These are phyloP conservation scores for Cladosporium sp. DNA, from an alignment of 2,329 filamentous ascomycete genomes.

Conservation along the genomic window DNA sequence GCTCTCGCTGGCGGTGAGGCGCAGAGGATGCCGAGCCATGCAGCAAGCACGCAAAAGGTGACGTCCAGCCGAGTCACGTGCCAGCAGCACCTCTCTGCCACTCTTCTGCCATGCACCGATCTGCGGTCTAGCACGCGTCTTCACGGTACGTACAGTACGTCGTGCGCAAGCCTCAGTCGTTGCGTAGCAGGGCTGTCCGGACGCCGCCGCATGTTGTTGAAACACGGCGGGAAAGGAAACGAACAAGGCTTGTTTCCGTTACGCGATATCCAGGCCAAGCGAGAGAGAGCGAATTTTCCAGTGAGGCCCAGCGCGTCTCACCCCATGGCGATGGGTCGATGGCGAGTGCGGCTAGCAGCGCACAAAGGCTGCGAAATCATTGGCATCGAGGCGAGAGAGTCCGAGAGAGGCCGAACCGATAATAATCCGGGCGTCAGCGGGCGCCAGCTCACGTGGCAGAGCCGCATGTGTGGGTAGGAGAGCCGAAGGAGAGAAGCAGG, in stretches of 20 bases:
- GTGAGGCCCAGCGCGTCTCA: slow-evolving; percentile 17
- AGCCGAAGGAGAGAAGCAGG: neutral
- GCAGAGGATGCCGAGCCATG: neutral
- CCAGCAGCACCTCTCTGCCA: neutral
- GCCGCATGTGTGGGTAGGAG: neutral
- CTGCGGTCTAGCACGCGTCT: neutral
- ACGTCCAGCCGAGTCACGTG: slow-evolving; percentile 18
- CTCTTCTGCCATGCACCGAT: neutral
- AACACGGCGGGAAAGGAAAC: neutral
- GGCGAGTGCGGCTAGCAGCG: slow-evolving; percentile 8
- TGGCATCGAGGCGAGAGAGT: neutral
- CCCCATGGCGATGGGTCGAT: slow-evolving; percentile 12
- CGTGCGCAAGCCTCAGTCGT: neutral
- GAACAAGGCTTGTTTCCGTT: neutral
- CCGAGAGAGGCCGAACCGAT: slow-evolving; percentile 5
- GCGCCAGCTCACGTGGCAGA: slow-evolving; percentile 12
- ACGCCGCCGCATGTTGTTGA: slow-evolving; percentile 3
- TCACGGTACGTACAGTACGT: neutral
- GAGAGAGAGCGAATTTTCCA: slow-evolving; percentile 9
- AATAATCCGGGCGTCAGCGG: neutral
- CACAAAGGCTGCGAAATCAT: neutral
- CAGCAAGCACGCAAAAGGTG: neutral
- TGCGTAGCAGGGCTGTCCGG: neutral
- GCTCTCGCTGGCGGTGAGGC: slow-evolving; percentile 3
- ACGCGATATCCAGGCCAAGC: neutral